Base-by-base conservation (phyloP, 805 yeast species). In the Myxozyma melibiosi region DNA sequence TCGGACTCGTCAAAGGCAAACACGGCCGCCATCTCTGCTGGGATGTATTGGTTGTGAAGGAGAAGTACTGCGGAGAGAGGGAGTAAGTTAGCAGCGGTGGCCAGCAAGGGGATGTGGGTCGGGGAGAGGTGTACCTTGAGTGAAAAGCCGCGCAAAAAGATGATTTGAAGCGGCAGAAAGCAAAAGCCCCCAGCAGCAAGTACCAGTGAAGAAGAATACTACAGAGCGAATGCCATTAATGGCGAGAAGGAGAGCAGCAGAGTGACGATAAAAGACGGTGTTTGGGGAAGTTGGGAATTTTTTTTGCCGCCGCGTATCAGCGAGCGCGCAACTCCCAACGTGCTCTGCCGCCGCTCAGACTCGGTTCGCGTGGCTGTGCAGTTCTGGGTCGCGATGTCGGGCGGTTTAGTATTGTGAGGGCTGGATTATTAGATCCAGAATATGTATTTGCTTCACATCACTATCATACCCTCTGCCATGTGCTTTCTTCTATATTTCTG, bases 1-100 rank as follows among this genome's bases (percentile, higher is more conserved):
- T 58, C 63, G 4, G 58, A 52, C 34, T 66, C 69, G 47, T 67
- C 70, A 49, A 67, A 67, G 14, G 68, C 57, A 57, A 67, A 67
- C 16, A 66, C 64, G 9, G 67, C 65, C 3, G 67, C 62, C 69
- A 66, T 66, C 16, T 25, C 30, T 16, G 35, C 7, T 6, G 13
- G 22, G 14, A 24, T 4, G 7, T 28, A 42, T 8, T 14, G 6
- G 16, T 35, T 13, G 16, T 13, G n/a, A n/a, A n/a, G n/a, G n/a
- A n/a, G n/a, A n/a, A n/a, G n/a, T n/a, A n/a, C n/a, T n/a, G n/a
- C n/a, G n/a, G n/a, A n/a, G n/a, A n/a, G n/a, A n/a, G n/a, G n/a
- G n/a, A n/a, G n/a, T n/a, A n/a, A n/a, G n/a, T n/a, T n/a, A n/a
- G n/a, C n/a, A n/a, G n/a, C n/a, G n/a, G n/a, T n/a, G n/a, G n/a